Evolutionary conservation across 148 eudicot genomes (phyloP).

Genomic region (Tetragonia tetragonoides): DNA sequence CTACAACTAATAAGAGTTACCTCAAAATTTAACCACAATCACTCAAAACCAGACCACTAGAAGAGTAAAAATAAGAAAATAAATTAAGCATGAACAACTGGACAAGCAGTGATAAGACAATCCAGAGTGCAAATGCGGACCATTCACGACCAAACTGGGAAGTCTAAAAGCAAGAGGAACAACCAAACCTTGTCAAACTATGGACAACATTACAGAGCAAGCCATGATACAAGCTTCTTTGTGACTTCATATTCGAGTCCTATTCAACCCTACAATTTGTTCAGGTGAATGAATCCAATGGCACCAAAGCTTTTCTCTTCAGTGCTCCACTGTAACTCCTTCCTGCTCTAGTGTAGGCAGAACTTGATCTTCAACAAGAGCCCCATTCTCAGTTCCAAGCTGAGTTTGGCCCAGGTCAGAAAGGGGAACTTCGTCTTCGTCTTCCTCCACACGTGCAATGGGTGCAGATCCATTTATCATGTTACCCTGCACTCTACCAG

Average conservation of each 20-base stretch:
- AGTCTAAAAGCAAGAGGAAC: constrained; percentile 17
- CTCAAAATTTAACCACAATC: constrained; percentile 33
- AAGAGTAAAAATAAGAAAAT: constrained; percentile 10
- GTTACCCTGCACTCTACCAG: not conserved
- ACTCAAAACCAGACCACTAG: constrained; percentile 25
- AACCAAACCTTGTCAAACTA: constrained; percentile 33
- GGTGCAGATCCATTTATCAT: constrained; percentile 8
- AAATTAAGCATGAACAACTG: constrained; percentile 12
- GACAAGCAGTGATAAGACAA: constrained; percentile 23
- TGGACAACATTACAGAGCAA: not conserved
- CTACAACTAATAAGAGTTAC: constrained; percentile 10
- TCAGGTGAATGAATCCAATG: constrained; percentile 22
- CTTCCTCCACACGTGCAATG: constrained; percentile 12
- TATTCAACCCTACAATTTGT: constrained; percentile 20
- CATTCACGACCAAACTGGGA: constrained; percentile 13
- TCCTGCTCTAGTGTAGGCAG: constrained; percentile 22
- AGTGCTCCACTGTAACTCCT: constrained; percentile 40
- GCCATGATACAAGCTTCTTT: constrained; percentile 16
- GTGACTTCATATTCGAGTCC: constrained; percentile 17
- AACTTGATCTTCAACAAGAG: constrained; percentile 15
- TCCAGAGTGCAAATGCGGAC: constrained; percentile 25
- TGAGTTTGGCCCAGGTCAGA: constrained; percentile 17
- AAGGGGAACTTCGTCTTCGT: constrained; percentile 20
- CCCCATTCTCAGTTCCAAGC: constrained; percentile 16
- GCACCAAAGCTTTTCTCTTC: constrained; percentile 20